Evolutionary conservation across 176 grass and related monocot genomes (phyloP).

Genomic region (Raddia guianensis): DNA sequence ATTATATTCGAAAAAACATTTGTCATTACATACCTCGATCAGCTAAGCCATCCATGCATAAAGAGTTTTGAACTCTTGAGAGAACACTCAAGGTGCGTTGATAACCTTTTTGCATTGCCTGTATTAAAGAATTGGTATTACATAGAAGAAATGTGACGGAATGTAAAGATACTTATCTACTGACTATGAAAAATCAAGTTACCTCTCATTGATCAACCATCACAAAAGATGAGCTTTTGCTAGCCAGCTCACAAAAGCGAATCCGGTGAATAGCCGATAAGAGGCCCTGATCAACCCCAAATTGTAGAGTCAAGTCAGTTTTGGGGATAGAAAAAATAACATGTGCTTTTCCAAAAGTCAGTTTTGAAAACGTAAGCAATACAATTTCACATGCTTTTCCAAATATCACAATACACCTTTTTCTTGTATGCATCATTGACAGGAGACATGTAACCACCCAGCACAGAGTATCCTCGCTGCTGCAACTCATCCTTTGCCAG

Average conservation of each 20-base stretch:
- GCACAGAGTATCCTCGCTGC: constrained; percentile 57
- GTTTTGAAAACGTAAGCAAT: too few species aligned
- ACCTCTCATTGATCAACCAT: too few species aligned
- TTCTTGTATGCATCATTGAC: constrained; percentile 92
- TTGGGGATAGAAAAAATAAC: not conserved
- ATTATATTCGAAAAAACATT: not conserved
- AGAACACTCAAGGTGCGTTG: too few species aligned
- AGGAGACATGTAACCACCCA: constrained; percentile 7
- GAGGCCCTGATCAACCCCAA: constrained; percentile 60
- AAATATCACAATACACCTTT: constrained; percentile 42
- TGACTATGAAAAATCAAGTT: too few species aligned
- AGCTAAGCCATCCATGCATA: constrained; percentile 48
- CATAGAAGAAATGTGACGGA: too few species aligned
- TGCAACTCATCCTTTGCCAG: constrained; percentile 80
- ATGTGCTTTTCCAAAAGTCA: too few species aligned
- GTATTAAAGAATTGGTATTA: too few species aligned
- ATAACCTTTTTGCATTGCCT: too few species aligned
- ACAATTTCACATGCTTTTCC: not conserved
- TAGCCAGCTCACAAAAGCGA: constrained; percentile 52
- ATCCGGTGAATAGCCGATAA: constrained; percentile 51
- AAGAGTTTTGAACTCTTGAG: constrained; percentile 29
- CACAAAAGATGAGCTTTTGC: too few species aligned
- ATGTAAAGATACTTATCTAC: too few species aligned
- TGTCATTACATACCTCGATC: constrained; percentile 50
- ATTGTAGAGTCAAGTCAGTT: constrained; percentile 27